Conservation (phyloP, 163 green algal species). For the Scenedesmus sp. region DNA sequence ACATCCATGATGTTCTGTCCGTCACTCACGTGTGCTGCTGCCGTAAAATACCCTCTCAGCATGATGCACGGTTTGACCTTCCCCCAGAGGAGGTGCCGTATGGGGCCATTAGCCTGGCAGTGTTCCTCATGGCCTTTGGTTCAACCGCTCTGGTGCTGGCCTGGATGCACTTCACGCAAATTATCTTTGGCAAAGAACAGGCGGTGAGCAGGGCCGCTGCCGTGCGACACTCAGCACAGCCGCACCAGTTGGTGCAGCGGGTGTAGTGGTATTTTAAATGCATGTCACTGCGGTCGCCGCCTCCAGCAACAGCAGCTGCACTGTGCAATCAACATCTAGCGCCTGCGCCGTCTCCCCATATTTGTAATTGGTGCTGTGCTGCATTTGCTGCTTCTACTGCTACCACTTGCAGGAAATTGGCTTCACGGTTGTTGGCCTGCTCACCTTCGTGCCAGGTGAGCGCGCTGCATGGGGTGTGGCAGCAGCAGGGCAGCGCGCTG, state of each 20-base stretch:
- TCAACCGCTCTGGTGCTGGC: constrained; percentile 63
- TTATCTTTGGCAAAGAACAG: constrained; percentile 69
- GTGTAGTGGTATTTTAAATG: not conserved
- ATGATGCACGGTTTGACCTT: constrained; percentile 46
- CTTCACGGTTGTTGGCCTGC: constrained; percentile 43
- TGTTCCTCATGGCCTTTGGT: constrained; percentile 66
- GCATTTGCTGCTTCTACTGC: not conserved
- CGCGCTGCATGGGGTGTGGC: too few relatives aligned
- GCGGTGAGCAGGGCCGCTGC: constrained; percentile 55
- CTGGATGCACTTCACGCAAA: constrained; percentile 73
- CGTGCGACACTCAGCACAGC: not conserved
- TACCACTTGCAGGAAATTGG: constrained; percentile 45
- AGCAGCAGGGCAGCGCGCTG: too few relatives aligned
- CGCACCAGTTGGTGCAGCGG: not conserved
- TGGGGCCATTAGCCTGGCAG: constrained; percentile 60
- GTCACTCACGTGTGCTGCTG: not conserved
- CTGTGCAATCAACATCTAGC: not conserved
- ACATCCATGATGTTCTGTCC: not conserved
- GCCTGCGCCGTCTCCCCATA: too few relatives aligned
- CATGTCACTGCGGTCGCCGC: too few relatives aligned
- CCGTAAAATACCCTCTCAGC: not conserved
- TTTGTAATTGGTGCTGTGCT: not conserved
- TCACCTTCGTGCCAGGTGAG: constrained; percentile 47
- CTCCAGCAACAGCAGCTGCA: not conserved
- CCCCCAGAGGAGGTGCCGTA: constrained; percentile 57